These are phyloP conservation scores for Ceratobasidium sp. DNA, from an alignment of 1,284 basidiomycete species.

Conservation along the genomic window DNA sequence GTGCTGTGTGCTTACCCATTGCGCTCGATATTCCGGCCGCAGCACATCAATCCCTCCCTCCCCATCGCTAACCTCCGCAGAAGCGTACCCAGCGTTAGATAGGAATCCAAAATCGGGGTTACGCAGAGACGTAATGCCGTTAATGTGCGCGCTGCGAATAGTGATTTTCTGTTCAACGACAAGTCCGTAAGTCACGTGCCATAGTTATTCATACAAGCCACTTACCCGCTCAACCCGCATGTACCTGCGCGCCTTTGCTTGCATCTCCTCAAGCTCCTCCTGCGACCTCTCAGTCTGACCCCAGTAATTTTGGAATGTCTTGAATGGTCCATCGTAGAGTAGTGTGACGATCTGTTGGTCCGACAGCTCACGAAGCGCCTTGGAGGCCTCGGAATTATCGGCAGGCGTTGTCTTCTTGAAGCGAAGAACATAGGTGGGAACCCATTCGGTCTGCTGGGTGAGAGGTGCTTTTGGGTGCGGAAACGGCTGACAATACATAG, in stretches of 20 bases:
- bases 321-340: constrained; percentile 11
- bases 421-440: neutral
- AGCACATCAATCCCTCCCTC: neutral
- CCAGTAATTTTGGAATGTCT: neutral
- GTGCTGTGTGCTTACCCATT: neutral
- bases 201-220: neutral
- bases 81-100: neutral
- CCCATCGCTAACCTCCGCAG: neutral
- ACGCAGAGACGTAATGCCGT: neutral
- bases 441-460: neutral
- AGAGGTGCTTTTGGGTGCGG: neutral
- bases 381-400: neutral
- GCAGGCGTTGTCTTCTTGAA: constrained; percentile 9
- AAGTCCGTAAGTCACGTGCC: too few species aligned
- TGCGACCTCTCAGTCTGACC: neutral
- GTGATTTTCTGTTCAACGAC: neutral
- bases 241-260: neutral
- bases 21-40: neutral
- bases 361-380: neutral
- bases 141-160: neutral
- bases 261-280: neutral
- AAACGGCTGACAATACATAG: neutral
- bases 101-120: neutral
- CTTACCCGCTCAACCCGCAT: neutral
- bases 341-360: neutral